These are phyloP conservation scores for Sherardia arvensis DNA, from an alignment of 257 asterid species.

Conservation along the genomic window DNA sequence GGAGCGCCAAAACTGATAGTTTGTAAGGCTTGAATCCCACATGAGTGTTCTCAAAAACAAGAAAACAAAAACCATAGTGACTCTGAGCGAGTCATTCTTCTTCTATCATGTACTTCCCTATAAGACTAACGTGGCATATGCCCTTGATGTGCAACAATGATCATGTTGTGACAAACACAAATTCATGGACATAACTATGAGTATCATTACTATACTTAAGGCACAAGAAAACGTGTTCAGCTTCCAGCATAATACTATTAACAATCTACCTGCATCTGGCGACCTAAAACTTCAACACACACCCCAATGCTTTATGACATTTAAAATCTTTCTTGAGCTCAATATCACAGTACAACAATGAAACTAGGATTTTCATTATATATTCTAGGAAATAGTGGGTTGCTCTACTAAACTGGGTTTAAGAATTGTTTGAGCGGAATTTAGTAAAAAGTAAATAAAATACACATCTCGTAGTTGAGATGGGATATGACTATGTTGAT, in stretches of 20 bases:
- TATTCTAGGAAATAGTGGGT: no score
- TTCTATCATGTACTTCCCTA: not conserved
- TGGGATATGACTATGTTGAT: not conserved
- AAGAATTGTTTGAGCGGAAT: not conserved
- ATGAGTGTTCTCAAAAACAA: not conserved
- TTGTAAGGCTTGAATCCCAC: not conserved
- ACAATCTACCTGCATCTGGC: not conserved
- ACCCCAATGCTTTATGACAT: not conserved
- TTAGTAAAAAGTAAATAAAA: not conserved
- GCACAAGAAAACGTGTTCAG: not conserved
- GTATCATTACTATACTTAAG: not conserved
- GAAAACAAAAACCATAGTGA: not conserved
- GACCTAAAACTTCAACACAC: not conserved
- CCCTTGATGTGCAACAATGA: not conserved
- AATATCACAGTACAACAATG: not conserved
- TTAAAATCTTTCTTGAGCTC: no score
- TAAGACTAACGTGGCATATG: not conserved
- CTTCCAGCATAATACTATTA: not conserved
- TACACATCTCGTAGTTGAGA: not conserved
- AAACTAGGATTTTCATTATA: not conserved
- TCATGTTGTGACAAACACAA: no score
- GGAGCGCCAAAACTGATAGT: not conserved
- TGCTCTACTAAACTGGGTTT: not conserved
- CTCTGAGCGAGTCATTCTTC: not conserved
- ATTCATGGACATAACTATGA: not conserved